These are phyloP conservation scores for Hamigera avellanea DNA, from an alignment of 495 filamentous ascomycete species.

Conservation along the genomic window DNA sequence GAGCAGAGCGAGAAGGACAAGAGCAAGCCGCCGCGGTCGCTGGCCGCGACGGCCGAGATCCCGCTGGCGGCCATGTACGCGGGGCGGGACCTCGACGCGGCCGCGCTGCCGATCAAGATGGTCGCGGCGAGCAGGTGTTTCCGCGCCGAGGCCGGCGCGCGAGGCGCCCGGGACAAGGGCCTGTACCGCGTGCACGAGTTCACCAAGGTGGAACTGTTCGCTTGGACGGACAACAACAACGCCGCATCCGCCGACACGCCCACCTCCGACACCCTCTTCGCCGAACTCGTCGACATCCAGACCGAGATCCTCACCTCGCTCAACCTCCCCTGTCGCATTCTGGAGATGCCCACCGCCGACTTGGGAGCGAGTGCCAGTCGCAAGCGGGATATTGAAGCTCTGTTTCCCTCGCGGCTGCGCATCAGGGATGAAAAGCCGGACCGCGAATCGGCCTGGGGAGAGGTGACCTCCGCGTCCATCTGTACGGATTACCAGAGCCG, in stretches of 20 bases:
- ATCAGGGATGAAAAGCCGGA: slow-evolving; percentile 12
- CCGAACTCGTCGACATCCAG: slow-evolving; percentile 77
- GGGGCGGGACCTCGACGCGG: slow-evolving; percentile 48
- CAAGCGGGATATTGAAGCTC: slow-evolving; percentile 88
- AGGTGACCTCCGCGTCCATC: slow-evolving; percentile 80
- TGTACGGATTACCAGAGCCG: slow-evolving; percentile 93
- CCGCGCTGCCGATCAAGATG: slow-evolving; percentile 59
- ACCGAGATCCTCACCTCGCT: slow-evolving; percentile 66
- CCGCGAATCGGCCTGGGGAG: slow-evolving; percentile 76
- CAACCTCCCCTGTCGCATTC: slow-evolving; percentile 71
- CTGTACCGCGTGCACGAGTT: slow-evolving; percentile 99
- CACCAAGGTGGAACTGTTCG: slow-evolving; percentile 96
- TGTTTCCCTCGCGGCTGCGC: slow-evolving; percentile 69
- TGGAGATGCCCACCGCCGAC: slow-evolving; percentile 86
- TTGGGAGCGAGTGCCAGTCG: slow-evolving; percentile 77
- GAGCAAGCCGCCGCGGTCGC: slow-evolving; percentile 52
- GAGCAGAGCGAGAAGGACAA: slow-evolving; percentile 50
- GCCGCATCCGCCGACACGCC: slow-evolving; percentile 4
- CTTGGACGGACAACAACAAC: slow-evolving; percentile 53
- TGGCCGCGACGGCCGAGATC: slow-evolving; percentile 89
- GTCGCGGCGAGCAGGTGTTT: slow-evolving; percentile 84
- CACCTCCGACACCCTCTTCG: slow-evolving; percentile 48
- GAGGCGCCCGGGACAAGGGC: slow-evolving; percentile 84
- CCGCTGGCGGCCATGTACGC: slow-evolving; percentile 87
- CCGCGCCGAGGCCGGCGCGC: slow-evolving; percentile 82